Percentiles rank a stretch among this genome's conserved stretches.
phyloP scores from a whole-genome alignment of 352 stramenopile genomes.

The Lagenidium giganteum region DNA sequence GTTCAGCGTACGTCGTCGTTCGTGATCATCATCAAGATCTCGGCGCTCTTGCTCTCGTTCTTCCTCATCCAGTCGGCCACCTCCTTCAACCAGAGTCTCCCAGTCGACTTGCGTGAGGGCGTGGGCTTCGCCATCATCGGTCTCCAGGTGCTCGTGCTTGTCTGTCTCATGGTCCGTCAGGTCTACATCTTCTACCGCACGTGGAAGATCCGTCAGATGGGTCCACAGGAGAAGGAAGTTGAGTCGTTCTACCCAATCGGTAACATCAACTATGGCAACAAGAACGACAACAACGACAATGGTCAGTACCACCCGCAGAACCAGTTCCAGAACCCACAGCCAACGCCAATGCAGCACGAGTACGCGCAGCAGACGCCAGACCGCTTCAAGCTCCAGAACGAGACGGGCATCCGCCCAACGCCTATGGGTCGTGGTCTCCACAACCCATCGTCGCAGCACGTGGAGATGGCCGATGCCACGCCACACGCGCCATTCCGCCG shows the following conservation, averaged over 20 bases:
- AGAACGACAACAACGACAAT: background rate
- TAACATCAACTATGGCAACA: constrained; percentile 2
- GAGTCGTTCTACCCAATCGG: constrained; percentile 17
- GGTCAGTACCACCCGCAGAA: constrained; percentile 15
- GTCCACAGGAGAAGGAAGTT: constrained; percentile 16
- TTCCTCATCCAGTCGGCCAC: constrained; percentile 75
- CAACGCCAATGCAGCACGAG: constrained; percentile 15
- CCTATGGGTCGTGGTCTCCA: constrained; percentile 11
- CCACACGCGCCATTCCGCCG: constrained; percentile 14
- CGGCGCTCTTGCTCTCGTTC: constrained; percentile 72
- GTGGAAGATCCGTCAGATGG: constrained; percentile 60
- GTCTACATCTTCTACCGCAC: constrained; percentile 86
- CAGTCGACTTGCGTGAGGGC: constrained; percentile 63
- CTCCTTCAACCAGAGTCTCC: constrained; percentile 59
- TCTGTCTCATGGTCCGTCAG: constrained; percentile 79
- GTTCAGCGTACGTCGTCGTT: constrained; percentile 84
- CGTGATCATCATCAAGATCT: constrained; percentile 89
- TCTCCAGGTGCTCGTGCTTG: constrained; percentile 73
- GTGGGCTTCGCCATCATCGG: constrained; percentile 79
- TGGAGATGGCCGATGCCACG: constrained; percentile 15
- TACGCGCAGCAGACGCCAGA: constrained; percentile 1
- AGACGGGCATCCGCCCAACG: constrained; percentile 4
- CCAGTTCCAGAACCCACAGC: constrained; percentile 5
- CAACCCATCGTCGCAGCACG: constrained; percentile 1
- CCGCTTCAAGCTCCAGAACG: constrained; percentile 1